Evolutionary conservation across 2,329 filamentous ascomycete genomes (phyloP), one percentile per base, ranked within the genome.

Genomic region (Fusarium abutilonis): DNA sequence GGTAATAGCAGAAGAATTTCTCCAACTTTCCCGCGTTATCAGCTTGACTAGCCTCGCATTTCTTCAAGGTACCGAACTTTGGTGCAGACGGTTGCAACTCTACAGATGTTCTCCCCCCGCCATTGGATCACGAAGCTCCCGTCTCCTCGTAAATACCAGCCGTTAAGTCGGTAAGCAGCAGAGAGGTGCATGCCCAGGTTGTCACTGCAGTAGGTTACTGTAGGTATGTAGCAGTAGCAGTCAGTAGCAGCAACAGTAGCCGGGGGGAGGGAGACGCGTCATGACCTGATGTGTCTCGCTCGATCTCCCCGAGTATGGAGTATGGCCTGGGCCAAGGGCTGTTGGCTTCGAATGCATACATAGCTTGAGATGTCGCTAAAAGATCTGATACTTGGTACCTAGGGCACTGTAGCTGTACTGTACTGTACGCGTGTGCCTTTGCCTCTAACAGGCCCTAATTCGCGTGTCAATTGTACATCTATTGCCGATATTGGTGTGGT

Each of bases 281-380:
- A 70, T 70, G 68, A 46, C 68, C 56, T 49, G 61, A 57, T 52
- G 58, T 63, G 50, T 66, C 64, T 67, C 47, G 57, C 67, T 54
- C n/a, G n/a, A n/a, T 47, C 47, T 64, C 52, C 17, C 64, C 49
- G 21, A 52, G 31, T 49, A 42, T 42, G n/a, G 21, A 6, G 21
- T 4, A 23, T 6, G 21, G 21, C 23, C 23, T 26, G 8, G 26
- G 53, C 29, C 54, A 41, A 45, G 31, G 45, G 42, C 29, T 40
- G 28, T 28, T 23, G 31, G 41, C 44, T 39, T 58, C 45, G 47
- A 15, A 43, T 19, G 4, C 19, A 19, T 19, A 19, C 19, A 19
- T 55, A 35, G 11, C 13, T 38, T 26, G 28, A 59, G 28, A 42
- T 39, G 49, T 23, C 53, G 26, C 19, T 39, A 10, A 36, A 52